A percentile compares a stretch with the other conserved stretches of the same genome.
Conservation (phyloP, 495 filamentous ascomycete species). For the Chaetomidium leptoderma region DNA sequence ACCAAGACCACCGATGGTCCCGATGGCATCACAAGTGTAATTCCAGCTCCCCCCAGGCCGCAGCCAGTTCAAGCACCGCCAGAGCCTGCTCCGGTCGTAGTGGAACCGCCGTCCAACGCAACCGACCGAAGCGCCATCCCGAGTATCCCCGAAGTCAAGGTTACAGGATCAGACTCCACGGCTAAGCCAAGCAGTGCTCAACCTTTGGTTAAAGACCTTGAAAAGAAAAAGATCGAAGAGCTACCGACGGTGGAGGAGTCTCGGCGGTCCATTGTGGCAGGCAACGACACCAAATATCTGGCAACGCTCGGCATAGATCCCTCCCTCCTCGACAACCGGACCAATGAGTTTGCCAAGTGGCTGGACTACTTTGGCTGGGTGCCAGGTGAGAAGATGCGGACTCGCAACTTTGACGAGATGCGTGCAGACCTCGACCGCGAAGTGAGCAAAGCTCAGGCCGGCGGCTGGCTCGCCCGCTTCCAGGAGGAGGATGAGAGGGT, state of each 20-base stretch:
- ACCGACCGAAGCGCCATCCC: slow-evolving; percentile 28
- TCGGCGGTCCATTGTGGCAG: slow-evolving; percentile 58
- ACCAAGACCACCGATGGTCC: slow-evolving; percentile 58
- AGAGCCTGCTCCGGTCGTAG: slow-evolving; percentile 16
- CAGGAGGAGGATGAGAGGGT: slow-evolving; percentile 88
- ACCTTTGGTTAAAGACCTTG: slow-evolving; percentile 38
- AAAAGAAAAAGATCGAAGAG: slow-evolving; percentile 34
- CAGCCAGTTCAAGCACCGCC: slow-evolving; percentile 29
- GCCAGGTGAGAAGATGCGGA: slow-evolving; percentile 60
- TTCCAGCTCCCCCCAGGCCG: slow-evolving; percentile 65
- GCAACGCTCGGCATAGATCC: slow-evolving; percentile 70
- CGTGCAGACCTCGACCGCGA: slow-evolving; percentile 81
- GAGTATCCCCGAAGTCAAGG: slow-evolving; percentile 48
- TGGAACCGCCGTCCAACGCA: slow-evolving; percentile 29
- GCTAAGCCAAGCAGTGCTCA: slow-evolving; percentile 35
- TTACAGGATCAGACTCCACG: slow-evolving; percentile 40
- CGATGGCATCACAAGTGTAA: slow-evolving; percentile 83
- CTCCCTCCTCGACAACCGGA: slow-evolving; percentile 61
- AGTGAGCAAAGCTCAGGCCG: slow-evolving; percentile 83
- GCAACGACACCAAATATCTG: slow-evolving; percentile 75
- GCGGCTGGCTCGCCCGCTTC: slow-evolving; percentile 82
- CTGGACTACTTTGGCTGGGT: slow-evolving; percentile 90
- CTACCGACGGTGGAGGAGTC: slow-evolving; percentile 33
- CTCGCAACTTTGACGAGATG: slow-evolving; percentile 74
- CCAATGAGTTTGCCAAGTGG: slow-evolving; percentile 63